Evolutionary conservation across 352 stramenopile genomes (phyloP), one percentile per base, ranked within the genome.

Genomic region (Globisporangium spinosum): DNA sequence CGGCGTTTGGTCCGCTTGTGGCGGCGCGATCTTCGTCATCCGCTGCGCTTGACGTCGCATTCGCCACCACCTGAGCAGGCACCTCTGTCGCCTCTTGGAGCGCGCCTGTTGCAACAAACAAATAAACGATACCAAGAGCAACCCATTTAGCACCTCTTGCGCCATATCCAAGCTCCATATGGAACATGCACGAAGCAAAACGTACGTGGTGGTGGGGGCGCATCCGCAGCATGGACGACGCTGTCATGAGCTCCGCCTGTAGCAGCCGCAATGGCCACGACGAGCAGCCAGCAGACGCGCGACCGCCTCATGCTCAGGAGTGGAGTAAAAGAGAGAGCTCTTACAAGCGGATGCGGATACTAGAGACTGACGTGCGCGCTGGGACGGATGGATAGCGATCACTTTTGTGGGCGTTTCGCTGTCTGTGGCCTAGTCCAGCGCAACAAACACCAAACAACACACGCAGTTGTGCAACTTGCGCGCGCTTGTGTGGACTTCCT

Each of bases 271-370:
- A 6, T 6, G 6, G 17, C 29, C 55, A 10, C 25, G 12, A 58
- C 13, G 43, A 65, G 60, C 20, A 66, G 29, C 60, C 60, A 66
- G 29, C 60, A 66, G 45, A 58, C 23, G 6, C 47, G 47, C 45
- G 60, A 25, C 45, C 47, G 60, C 47, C 32, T 66, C 60, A 66
- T 66, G 60, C 13, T 38, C 25, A 10, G 15, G 29, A 32, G 38
- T 45, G 38, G 38, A 15, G 13, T 12, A 7, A 15, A 15, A 45
- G 38, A 45, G 13, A 45, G 38, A 45, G 38, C 38, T 45, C 12
- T 45, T 45, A 45, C 38, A 45, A 45, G 38, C 38, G 38, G 38
- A 17, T 43, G 12, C 35, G 35, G 35, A 45, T 45, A 3, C 38
- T 45, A 5, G 38, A 45, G 38, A 45, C 12, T 0, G 38, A 45